Conservation (phyloP, 2,329 filamentous ascomycete species). For the Ophiocordyceps sinensis region DNA sequence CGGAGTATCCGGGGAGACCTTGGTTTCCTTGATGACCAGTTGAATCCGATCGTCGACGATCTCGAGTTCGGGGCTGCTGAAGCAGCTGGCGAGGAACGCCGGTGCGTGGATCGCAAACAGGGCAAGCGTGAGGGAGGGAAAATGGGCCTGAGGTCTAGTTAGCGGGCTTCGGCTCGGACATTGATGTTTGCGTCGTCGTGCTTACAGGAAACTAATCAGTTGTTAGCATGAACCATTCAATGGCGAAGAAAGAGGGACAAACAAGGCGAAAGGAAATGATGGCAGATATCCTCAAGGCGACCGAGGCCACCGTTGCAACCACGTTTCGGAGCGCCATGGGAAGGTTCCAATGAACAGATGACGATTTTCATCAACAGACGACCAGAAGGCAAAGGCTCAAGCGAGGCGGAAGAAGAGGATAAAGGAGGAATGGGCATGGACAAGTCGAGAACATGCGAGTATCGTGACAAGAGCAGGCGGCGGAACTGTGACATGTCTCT, state of each 20-base stretch:
- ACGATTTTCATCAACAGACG: no score
- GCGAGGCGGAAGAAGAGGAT: no score
- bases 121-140: conserved; percentile 41
- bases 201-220: conserved; percentile 21
- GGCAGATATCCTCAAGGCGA: conserved; percentile 20
- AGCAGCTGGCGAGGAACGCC: conserved; percentile 45
- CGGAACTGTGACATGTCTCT: no score
- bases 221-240: conserved; percentile 3
- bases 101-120: conserved; percentile 53
- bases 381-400: no score
- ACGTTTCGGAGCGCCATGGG: conserved; percentile 12
- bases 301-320: conserved; percentile 20
- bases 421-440: no score
- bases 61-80: conserved; percentile 40
- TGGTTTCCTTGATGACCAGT: conserved; percentile 34
- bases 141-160: conserved; percentile 16
- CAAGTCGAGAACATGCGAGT: no score
- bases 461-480: no score
- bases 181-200: neutral
- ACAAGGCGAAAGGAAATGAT: conserved; percentile 24
- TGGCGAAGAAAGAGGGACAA: conserved; percentile 5
- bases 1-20: conserved; percentile 13
- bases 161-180: neutral
- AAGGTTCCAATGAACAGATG: neutral
- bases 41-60: conserved; percentile 48